Base-by-base conservation (phyloP, 306 rosid species). In the Vigna reflexopilosa region DNA sequence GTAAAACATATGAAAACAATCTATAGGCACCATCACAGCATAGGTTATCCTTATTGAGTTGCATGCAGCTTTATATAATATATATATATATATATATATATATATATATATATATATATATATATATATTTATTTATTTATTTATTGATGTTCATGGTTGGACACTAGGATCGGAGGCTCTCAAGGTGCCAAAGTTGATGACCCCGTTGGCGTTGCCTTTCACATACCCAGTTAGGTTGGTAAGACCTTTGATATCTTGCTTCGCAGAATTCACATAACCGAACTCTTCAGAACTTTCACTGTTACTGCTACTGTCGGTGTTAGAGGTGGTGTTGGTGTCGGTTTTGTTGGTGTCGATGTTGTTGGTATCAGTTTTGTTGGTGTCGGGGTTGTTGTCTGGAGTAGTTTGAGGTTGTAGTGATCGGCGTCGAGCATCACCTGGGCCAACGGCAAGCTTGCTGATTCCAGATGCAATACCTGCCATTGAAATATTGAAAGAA, bases 201-300 rank as follows among this genome's bases (percentile, higher is more conserved):
- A 65, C 79, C 0, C 87, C 87, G 65, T 84, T 84, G 65, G 87
- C 87, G 45, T 84, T 80, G 19, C 87, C 87, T 75, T 71, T 84
- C 9, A 84, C 82, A 7, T 70, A 76, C 10, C 87, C 87, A 66
- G 87, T 84, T 14, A 70, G 84, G 36, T 84, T 84, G 2, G 82
- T 70, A 49, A 84, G 87, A 56, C 87, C 87, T 50, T 84, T 84
- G 7, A 84, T 71, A 19, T 76, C 56, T 57, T 80, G 87, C 32
- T 19, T 47, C 0, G 34, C 74, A 15, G 76, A 5, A 65, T 80
- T 84, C 11, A 34, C 20, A 57, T 73, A 83, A 22, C 9, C 22
- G 32, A 2, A 30, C 26, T 54, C 75, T 68, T 79, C 78, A 9
- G 50, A 36, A 11, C 19, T 42, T 3, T 42, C 47, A 42, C 47